Base-by-base conservation (phyloP, 2,329 filamentous ascomycete species). In the Rasamsonia emersonii region DNA sequence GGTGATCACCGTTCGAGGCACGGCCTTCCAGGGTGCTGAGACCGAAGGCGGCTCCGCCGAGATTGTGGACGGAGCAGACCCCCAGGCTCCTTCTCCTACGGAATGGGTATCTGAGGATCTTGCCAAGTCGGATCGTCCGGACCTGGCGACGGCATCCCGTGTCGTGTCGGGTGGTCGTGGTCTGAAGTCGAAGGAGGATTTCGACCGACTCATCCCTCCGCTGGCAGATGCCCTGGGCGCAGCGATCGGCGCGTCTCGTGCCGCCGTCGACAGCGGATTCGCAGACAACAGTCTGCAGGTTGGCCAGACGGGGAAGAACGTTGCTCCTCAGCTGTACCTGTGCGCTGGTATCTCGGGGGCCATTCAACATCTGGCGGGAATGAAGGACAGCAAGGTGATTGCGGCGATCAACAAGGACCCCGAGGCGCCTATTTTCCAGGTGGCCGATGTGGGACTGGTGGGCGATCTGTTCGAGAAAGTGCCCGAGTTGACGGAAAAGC, bases 381-480 rank as follows among this genome's bases (percentile, higher is more conserved):
- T 98, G 91, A 98, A 98, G 74, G 91, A 98, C 57, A 95, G 86
- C 70, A 98, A 98, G 70, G 91, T 98, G 37, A 98, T 98, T 65
- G 91, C 89, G 14, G 86, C 86, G 9, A 96, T 98, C 56, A 98
- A 98, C 72, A 98, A 98, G 69, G 91, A 98, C 54, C 70, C 79
- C 4, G 91, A 98, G 61, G 91, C 91, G 36, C 91, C 91, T 18
- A 98, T 98, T 49, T 98, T 98, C 72, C 91, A 98, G 64, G 78
- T 98, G 37, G 91, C 91, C 4, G 91, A 98, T 62, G 86, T 96
- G 33, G 91, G 91, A 9, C 68, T 98, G 32, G 89, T 98, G 4
- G 89, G 88, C 24, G 91, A 98, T 67, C 64, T 98, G 49, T 96
- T 96, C 56, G 86, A 94, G 36, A 88, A 86, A 67, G 86, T 95